A percentile compares a stretch with the other conserved stretches of the same genome.
phyloP scores from a whole-genome alignment of 2,329 filamentous ascomycete genomes.

The Fusarium sambucinum region DNA sequence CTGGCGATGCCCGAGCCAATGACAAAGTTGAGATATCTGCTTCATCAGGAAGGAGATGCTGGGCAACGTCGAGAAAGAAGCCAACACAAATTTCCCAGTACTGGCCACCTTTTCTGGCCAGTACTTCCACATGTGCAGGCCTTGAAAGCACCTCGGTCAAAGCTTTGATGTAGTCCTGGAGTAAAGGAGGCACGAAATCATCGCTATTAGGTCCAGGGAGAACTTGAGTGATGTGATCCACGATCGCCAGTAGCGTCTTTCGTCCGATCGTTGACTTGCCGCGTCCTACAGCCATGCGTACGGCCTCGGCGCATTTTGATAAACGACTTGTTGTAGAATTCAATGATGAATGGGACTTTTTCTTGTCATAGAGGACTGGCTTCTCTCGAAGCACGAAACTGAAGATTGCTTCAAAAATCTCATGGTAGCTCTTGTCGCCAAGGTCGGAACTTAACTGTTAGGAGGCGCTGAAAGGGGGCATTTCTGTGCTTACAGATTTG shows the following conservation, averaged over 20 bases:
- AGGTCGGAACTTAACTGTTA: constrained; percentile 58
- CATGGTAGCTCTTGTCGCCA: constrained; percentile 82
- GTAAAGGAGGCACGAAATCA: constrained; percentile 75
- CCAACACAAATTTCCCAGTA: constrained; percentile 77
- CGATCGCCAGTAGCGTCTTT: constrained; percentile 82
- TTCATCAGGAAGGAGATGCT: constrained; percentile 60
- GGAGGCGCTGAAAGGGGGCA: background rate
- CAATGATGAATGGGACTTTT: constrained; percentile 60
- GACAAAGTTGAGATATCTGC: constrained; percentile 53
- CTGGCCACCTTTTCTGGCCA: constrained; percentile 67
- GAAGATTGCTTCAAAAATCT: constrained; percentile 85
- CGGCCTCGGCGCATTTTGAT: constrained; percentile 74
- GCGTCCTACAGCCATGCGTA: constrained; percentile 78
- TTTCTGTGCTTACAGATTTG: constrained; percentile 52
- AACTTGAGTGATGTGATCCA: constrained; percentile 85
- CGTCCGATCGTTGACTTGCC: constrained; percentile 75
- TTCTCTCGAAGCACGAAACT: constrained; percentile 76
- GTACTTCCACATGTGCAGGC: constrained; percentile 82
- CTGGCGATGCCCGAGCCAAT: constrained; percentile 61
- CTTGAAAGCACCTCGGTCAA: constrained; percentile 77
- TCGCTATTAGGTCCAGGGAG: constrained; percentile 72
- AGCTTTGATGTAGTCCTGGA: constrained; percentile 82
- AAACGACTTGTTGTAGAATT: constrained; percentile 69
- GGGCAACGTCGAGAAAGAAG: constrained; percentile 76
- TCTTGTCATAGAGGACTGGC: constrained; percentile 68